Evolutionary conservation across 1,284 basidiomycete genomes (phyloP).

Genomic region (Agaricales sp.): DNA sequence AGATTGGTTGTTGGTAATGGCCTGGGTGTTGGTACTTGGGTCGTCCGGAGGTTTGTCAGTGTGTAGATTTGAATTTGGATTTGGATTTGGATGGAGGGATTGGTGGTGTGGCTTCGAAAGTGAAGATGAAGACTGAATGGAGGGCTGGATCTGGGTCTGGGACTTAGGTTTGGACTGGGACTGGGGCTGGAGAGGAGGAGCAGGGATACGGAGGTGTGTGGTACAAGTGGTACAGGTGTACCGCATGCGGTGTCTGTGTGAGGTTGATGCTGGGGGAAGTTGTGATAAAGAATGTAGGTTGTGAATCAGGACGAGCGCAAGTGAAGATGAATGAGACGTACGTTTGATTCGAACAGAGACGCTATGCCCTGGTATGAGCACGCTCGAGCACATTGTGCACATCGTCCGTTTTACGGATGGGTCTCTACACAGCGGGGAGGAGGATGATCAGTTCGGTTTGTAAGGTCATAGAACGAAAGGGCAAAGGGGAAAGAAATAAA

Average conservation of each 20-base stretch:
- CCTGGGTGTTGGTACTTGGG: too few relatives aligned
- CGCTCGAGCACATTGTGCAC: conserved; percentile 55
- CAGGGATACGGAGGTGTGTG: conserved; percentile 46
- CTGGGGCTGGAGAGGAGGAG: too few relatives aligned
- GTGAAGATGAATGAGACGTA: conserved; percentile 20
- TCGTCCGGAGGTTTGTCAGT: too few relatives aligned
- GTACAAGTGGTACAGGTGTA: conserved; percentile 50
- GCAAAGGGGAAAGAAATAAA: conserved; percentile 8
- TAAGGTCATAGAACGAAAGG: too few relatives aligned
- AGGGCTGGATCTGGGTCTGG: too few relatives aligned
- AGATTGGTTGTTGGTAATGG: too few relatives aligned
- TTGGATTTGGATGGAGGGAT: too few relatives aligned
- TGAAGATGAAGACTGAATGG: too few relatives aligned
- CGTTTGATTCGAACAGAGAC: conserved; percentile 54
- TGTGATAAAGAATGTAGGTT: background rate
- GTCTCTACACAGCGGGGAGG: conserved; percentile 50
- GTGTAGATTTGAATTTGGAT: too few relatives aligned
- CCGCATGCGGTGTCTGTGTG: conserved; percentile 41
- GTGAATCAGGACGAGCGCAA: background rate
- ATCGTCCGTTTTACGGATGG: conserved; percentile 69
- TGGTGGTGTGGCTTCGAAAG: too few relatives aligned
- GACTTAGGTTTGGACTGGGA: too few relatives aligned
- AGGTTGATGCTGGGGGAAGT: conserved; percentile 29
- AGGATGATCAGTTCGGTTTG: too few relatives aligned
- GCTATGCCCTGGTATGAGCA: conserved; percentile 60